A percentile compares a stretch with the other conserved stretches of the same genome.
Evolutionary conservation across 1,139 yeast genomes (phyloP).

Genomic region (Candida neerlandica): DNA sequence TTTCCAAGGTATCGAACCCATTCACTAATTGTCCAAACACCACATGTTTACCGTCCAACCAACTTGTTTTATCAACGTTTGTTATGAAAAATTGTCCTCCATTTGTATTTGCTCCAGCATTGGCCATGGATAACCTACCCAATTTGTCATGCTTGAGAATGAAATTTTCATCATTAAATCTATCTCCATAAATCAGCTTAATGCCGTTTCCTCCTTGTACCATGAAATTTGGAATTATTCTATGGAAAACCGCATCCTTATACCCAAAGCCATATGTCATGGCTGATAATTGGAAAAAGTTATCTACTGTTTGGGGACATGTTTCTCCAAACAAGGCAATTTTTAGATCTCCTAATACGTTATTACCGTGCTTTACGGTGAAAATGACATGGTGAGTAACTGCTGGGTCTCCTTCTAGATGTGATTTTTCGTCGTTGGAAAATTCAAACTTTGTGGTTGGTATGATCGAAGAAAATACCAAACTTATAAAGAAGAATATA

Average conservation of each 20-base stretch:
- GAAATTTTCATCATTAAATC: conserved; percentile 44
- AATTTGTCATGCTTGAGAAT: conserved; percentile 33
- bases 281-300: conserved; percentile 37
- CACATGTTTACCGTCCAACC: conserved; percentile 58
- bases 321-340: conserved; percentile 31
- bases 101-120: conserved; percentile 44
- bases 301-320: conserved; percentile 42
- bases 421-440: conserved; percentile 15
- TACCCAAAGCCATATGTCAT: conserved; percentile 42
- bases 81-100: conserved; percentile 48
- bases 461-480: conserved; percentile 8
- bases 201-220: conserved; percentile 44
- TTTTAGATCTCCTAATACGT: conserved; percentile 23
- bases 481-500: not conserved
- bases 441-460: conserved; percentile 10
- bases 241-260: conserved; percentile 32
- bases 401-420: conserved; percentile 27
- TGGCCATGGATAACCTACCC: conserved; percentile 49
- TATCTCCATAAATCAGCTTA: conserved; percentile 31
- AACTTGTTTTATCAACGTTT: conserved; percentile 27
- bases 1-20: conserved; percentile 42
- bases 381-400: conserved; percentile 31
- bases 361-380: conserved; percentile 22
- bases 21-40: conserved; percentile 57
- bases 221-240: conserved; percentile 41